A percentile compares a stretch with the other conserved stretches of the same genome.
Conservation (phyloP, 2,329 filamentous ascomycete genomes). For the Leptographium lundbergii region DNA sequence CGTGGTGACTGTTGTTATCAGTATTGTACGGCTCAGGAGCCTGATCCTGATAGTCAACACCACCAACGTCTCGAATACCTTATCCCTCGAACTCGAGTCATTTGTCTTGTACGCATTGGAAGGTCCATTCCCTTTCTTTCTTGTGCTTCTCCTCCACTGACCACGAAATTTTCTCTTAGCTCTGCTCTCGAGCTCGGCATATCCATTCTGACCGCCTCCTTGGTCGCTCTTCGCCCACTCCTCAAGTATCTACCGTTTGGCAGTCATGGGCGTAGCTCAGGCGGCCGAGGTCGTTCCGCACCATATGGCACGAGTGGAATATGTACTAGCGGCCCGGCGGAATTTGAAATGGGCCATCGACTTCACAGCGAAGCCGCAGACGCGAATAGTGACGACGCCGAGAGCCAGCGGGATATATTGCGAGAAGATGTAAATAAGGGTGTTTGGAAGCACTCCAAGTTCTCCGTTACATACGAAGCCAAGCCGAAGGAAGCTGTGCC, state of each 20-base stretch:
- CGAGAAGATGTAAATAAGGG: not conserved
- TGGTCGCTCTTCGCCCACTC: not conserved
- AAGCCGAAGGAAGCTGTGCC: not conserved
- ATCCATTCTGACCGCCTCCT: not conserved
- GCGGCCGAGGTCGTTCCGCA: not conserved
- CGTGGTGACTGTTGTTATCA: not conserved
- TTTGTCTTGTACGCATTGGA: not conserved
- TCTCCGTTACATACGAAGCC: not conserved
- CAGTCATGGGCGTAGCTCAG: not conserved
- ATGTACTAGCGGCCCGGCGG: not conserved
- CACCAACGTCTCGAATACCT: not conserved
- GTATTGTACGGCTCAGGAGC: not conserved
- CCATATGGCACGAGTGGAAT: not conserved
- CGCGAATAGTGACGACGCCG: not conserved
- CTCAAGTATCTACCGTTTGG: not conserved
- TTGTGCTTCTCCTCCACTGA: not conserved
- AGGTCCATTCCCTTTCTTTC: not conserved
- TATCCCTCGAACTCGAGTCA: not conserved
- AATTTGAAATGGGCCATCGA: not conserved
- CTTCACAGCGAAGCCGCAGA: not conserved
- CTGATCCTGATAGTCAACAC: not conserved
- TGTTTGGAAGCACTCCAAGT: not conserved
- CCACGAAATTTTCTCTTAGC: not conserved
- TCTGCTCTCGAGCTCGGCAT: not conserved
- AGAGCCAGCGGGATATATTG: not conserved